Evolutionary conservation across 495 filamentous ascomycete genomes (phyloP).

Genomic region (Choiromyces venosus): DNA sequence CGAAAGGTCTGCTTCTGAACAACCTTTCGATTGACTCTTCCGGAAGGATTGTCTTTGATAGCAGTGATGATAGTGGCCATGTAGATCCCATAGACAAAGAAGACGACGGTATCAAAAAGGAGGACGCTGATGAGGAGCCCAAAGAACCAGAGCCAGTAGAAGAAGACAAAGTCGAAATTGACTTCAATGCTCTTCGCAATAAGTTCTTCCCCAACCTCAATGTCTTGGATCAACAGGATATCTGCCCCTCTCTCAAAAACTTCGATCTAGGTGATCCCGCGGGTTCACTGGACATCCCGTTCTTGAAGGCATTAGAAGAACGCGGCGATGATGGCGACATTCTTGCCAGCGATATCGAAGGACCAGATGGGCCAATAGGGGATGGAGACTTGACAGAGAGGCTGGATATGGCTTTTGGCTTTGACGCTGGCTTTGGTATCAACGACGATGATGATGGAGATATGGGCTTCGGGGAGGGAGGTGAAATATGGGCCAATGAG

Average conservation of each 20-base stretch:
- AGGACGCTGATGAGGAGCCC: constrained; percentile 38
- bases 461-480: constrained; percentile 67
- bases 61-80: constrained; percentile 70
- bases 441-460: constrained; percentile 43
- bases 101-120: constrained; percentile 44
- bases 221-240: constrained; percentile 73
- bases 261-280: constrained; percentile 82
- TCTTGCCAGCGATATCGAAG: constrained; percentile 45
- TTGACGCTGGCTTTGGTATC: constrained; percentile 54
- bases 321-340: constrained; percentile 62
- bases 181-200: constrained; percentile 63
- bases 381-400: constrained; percentile 36
- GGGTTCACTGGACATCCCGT: constrained; percentile 81
- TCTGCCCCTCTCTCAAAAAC: constrained; percentile 89
- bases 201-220: constrained; percentile 84
- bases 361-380: constrained; percentile 62
- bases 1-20: constrained; percentile 91
- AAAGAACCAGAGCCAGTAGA: constrained; percentile 46
- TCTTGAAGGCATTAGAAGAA: constrained; percentile 83
- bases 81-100: constrained; percentile 44
- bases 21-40: constrained; percentile 87
- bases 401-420: constrained; percentile 54
- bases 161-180: constrained; percentile 58
- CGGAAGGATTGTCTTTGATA: constrained; percentile 95
- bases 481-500: constrained; percentile 61